These are phyloP conservation scores for Saprolegnia diclina DNA, from an alignment of 352 stramenopile species.

Conservation along the genomic window DNA sequence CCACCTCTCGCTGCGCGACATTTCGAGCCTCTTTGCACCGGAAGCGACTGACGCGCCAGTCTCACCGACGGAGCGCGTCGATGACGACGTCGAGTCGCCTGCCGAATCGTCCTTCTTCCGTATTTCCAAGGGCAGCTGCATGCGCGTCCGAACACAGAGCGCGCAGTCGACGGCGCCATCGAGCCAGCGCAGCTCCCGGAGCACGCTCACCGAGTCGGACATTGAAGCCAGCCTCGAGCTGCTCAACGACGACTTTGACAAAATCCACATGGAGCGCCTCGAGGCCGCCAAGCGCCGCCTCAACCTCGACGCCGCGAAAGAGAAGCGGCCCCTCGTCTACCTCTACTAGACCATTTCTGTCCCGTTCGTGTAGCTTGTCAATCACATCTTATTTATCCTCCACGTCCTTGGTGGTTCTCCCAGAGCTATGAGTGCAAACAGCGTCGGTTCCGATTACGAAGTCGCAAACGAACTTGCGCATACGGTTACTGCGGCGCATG, in stretches of 20 bases:
- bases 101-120: slow-evolving; percentile 9
- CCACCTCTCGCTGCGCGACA: neutral
- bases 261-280: neutral
- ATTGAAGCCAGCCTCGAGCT: neutral
- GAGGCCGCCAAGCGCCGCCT: slow-evolving; percentile 3
- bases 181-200: slow-evolving; percentile 6
- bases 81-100: neutral
- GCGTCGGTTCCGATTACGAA: too few relatives aligned
- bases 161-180: neutral
- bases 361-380: neutral
- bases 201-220: slow-evolving; percentile 10
- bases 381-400: neutral
- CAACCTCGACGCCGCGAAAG: neutral
- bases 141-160: slow-evolving; percentile 1
- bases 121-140: slow-evolving; percentile 13
- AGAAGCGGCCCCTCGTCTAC: slow-evolving; percentile 4
- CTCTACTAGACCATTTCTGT: neutral
- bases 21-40: slow-evolving; percentile 1
- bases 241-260: slow-evolving; percentile 8
- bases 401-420: neutral
- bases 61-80: neutral
- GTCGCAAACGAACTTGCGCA: too few relatives aligned
- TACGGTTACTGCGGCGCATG: neutral
- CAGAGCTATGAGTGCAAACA: neutral
- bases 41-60: neutral